phyloP scores from a whole-genome alignment of 2,329 filamentous ascomycete genomes.

The Zarea fungicola region DNA sequence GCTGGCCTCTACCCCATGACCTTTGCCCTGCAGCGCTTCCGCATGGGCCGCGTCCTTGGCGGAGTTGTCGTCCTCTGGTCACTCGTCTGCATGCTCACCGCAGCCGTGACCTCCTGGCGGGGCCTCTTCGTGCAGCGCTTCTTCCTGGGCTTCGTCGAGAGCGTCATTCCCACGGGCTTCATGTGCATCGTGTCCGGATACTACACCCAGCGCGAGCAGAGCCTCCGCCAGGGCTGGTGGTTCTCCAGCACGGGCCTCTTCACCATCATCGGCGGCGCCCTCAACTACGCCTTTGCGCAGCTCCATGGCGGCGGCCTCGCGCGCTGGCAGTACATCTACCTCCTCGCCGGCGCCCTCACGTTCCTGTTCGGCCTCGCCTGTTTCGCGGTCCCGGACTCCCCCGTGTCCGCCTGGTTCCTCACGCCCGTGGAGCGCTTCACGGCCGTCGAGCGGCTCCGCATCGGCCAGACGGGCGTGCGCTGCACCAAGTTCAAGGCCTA shows the following conservation, averaged over 20 bases:
- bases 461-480: conserved; percentile 58
- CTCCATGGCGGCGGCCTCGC: conserved; percentile 48
- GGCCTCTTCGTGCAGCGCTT: conserved; percentile 65
- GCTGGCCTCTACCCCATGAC: conserved; percentile 70
- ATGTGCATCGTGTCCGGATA: conserved; percentile 58
- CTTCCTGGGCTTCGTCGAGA: conserved; percentile 58
- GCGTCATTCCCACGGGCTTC: conserved; percentile 60
- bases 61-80: conserved; percentile 61
- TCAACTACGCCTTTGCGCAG: conserved; percentile 66
- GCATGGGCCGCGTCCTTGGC: conserved; percentile 59
- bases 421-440: conserved; percentile 56
- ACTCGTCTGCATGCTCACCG: conserved; percentile 61
- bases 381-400: conserved; percentile 61
- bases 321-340: conserved; percentile 67
- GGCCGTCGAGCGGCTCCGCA: conserved; percentile 57
- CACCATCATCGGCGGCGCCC: conserved; percentile 56
- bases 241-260: conserved; percentile 55
- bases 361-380: conserved; percentile 61
- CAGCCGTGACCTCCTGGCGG: conserved; percentile 56
- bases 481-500: conserved; percentile 54
- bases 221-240: conserved; percentile 62
- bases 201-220: conserved; percentile 62
- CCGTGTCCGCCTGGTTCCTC: conserved; percentile 65
- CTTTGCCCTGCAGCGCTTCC: conserved; percentile 63
- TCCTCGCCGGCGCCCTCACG: conserved; percentile 58